Percentiles rank a stretch among this genome's conserved stretches.
Evolutionary conservation across 495 filamentous ascomycete genomes (phyloP).

Genomic region (Tuber melanosporum): DNA sequence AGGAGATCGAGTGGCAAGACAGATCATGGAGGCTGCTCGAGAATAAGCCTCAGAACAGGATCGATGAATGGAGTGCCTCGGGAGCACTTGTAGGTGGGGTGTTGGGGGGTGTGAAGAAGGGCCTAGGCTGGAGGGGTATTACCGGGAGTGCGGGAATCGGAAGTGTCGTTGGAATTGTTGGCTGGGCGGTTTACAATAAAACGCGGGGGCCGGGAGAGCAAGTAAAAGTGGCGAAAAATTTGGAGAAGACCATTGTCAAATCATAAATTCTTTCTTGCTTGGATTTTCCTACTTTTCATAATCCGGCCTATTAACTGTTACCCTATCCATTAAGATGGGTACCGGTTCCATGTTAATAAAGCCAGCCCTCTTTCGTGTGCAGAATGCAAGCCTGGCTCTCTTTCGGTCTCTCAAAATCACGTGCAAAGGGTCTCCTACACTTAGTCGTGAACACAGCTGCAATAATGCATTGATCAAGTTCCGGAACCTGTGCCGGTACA

Average conservation of each 20-base stretch:
- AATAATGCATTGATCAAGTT: neutral
- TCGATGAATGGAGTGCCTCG: slow-evolving; percentile 50
- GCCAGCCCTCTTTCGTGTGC: neutral
- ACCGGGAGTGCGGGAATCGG: slow-evolving; percentile 45
- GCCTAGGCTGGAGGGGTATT: slow-evolving; percentile 38
- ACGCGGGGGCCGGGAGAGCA: neutral
- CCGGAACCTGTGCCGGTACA: neutral
- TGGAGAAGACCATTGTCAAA: neutral
- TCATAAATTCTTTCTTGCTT: neutral
- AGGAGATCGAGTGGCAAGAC: slow-evolving; percentile 59
- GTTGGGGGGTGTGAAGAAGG: slow-evolving; percentile 31
- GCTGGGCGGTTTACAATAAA: slow-evolving; percentile 12
- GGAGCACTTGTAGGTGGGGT: slow-evolving; percentile 44
- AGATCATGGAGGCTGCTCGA: slow-evolving; percentile 54
- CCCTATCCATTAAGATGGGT: neutral
- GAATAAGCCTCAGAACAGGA: slow-evolving; percentile 50
- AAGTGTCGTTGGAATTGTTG: slow-evolving; percentile 43
- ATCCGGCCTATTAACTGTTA: neutral
- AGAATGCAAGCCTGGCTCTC: neutral
- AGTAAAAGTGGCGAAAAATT: neutral
- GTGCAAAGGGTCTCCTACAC: neutral
- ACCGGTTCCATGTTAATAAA: neutral
- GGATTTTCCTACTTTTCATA: neutral
- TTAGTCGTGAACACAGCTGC: neutral
- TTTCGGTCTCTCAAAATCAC: neutral